Percentiles rank a stretch among this genome's conserved stretches.
These are phyloP conservation scores for Biancaea sappan DNA, from an alignment of 306 rosid genomes.

Conservation along the genomic window DNA sequence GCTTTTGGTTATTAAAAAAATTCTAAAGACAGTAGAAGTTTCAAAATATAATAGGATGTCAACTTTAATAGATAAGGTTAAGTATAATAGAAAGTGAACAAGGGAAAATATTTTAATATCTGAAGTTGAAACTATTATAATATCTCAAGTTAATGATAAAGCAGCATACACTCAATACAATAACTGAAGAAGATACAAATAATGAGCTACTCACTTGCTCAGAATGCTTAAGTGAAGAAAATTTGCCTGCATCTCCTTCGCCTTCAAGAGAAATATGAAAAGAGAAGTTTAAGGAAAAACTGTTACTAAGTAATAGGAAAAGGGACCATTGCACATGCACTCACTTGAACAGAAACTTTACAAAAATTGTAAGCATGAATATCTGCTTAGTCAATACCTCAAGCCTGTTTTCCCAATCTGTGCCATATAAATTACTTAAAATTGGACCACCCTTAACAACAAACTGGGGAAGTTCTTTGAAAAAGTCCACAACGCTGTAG, in stretches of 20 bases:
- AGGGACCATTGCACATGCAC: neutral
- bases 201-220: slow-evolving; percentile 15
- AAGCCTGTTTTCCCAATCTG: slow-evolving; percentile 93
- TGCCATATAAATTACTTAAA: slow-evolving; percentile 67
- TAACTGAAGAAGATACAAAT: neutral
- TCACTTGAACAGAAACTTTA: neutral
- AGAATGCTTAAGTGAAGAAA: slow-evolving; percentile 13
- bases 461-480: slow-evolving; percentile 96
- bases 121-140: neutral
- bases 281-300: slow-evolving; percentile 3
- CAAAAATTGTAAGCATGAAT: slow-evolving; percentile 23
- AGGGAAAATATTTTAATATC: neutral
- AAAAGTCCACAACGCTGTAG: slow-evolving; percentile 80
- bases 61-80: neutral
- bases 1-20: neutral
- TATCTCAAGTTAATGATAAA: neutral
- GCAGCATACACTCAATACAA: neutral
- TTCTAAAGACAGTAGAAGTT: neutral
- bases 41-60: neutral
- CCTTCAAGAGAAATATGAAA: slow-evolving; percentile 40
- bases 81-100: neutral
- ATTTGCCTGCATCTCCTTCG: slow-evolving; percentile 29
- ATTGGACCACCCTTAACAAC: slow-evolving; percentile 82
- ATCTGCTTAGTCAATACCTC: slow-evolving; percentile 57
- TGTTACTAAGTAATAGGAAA: neutral